Evolutionary conservation across 768 basidiomycete species (phyloP), one percentile per base, ranked within the genome.

Genomic region (Phanerochaete carnosa): DNA sequence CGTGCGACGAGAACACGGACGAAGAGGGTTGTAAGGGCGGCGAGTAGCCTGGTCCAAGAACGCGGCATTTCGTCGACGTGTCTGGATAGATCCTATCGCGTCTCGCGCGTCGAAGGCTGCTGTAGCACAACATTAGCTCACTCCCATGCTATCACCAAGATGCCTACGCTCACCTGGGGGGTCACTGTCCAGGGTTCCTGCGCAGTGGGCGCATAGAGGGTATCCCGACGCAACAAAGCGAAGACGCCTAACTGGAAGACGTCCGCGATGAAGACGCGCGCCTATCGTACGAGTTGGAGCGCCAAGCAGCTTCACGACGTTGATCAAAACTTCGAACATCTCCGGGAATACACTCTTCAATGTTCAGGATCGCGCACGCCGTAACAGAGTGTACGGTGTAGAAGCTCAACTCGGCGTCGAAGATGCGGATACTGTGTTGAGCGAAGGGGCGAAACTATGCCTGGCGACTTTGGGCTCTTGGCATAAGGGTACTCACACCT

Each of bases 401-500:
- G 32, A n/a, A n/a, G 46, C 46, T 47, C 28, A 26, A n/a, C n/a
- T 43, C 8, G 15, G 15, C 25, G 7, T 23, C 29, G 49, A n/a
- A n/a, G 7, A 7, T 29, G 25, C 29, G 49, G 25, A 28, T 19
- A 16, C 25, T 26, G 49, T 28, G 4, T 12, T n/a, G n/a, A n/a
- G n/a, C n/a, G n/a, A n/a, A n/a, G 29, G n/a, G 51, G 19, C 49
- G 25, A 23, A 15, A 54, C 54, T 19, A 55, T 55, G 54, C 32
- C 50, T 52, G 54, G 35, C 33, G 30, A 33, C 30, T 32, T 33
- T 19, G 30, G n/a, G 22, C 54, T n/a, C 35, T 19, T 32, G n/a
- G 8, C 39, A 19, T 37, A 55, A 25, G 54, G 52, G 28, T 70
- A 80, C 58, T 35, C 79, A 6, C 86, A 88, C 66, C 68, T 87